Evolutionary conservation across 2,329 filamentous ascomycete genomes (phyloP).

Genomic region (Cercospora sojina): DNA sequence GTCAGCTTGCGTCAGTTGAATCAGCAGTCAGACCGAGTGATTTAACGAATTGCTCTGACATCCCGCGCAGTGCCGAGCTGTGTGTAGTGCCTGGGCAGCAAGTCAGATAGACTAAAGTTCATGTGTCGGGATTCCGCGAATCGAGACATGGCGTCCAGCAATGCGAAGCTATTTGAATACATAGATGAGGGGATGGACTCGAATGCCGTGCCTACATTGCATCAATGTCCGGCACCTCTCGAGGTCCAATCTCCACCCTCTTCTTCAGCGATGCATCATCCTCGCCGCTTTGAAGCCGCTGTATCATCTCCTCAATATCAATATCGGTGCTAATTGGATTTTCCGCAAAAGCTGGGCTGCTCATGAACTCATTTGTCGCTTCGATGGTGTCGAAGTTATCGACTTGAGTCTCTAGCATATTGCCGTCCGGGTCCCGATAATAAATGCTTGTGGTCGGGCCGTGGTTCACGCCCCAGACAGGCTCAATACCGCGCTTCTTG

Average conservation of each 20-base stretch:
- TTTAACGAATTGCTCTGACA: too few relatives aligned
- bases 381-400: slow-evolving; percentile 30
- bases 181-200: neutral
- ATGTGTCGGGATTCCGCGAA: neutral
- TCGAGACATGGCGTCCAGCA: neutral
- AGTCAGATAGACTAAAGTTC: neutral
- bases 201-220: neutral
- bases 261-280: neutral
- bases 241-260: neutral
- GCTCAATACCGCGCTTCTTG: neutral
- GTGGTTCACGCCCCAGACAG: slow-evolving; percentile 29
- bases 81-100: neutral
- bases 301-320: slow-evolving; percentile 44
- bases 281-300: neutral
- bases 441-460: slow-evolving; percentile 31
- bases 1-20: neutral
- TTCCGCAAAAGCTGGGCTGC: slow-evolving; percentile 36
- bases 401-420: slow-evolving; percentile 27
- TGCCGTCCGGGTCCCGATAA: slow-evolving; percentile 32
- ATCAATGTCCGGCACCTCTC: neutral
- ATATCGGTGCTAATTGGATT: slow-evolving; percentile 50
- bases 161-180: neutral
- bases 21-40: neutral
- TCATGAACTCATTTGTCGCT: slow-evolving; percentile 46
- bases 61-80: too few relatives aligned